These are phyloP conservation scores for Acacia confusa DNA, from an alignment of 306 rosid species.

Conservation along the genomic window DNA sequence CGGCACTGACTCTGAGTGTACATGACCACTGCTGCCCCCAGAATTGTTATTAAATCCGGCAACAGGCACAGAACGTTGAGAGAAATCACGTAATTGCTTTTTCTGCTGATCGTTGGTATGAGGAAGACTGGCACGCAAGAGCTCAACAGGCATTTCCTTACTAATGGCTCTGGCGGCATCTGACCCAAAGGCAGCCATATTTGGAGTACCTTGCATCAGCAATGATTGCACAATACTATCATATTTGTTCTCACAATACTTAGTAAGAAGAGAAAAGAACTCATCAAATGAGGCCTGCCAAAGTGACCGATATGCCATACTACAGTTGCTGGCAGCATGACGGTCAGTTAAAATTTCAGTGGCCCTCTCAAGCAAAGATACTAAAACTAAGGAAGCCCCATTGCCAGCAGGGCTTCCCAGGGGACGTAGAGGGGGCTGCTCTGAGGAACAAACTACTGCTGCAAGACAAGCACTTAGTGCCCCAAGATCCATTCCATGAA, in stretches of 20 bases:
- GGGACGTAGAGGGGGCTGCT: constrained; percentile 94
- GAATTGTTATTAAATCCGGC: constrained; percentile 53
- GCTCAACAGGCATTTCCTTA: constrained; percentile 95
- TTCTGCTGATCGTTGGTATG: constrained; percentile 86
- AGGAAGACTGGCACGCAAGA: constrained; percentile 90
- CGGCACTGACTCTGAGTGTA: constrained; percentile 63
- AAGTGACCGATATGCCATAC: constrained; percentile 62
- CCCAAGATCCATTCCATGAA: constrained; percentile 80
- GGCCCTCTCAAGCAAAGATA: constrained; percentile 86
- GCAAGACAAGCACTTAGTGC: constrained; percentile 95
- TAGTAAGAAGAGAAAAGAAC: constrained; percentile 75
- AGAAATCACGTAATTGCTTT: constrained; percentile 66
- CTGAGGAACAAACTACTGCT: constrained; percentile 84
- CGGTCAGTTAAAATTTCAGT: constrained; percentile 85
- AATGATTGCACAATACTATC: constrained; percentile 70
- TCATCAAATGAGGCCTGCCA: constrained; percentile 98
- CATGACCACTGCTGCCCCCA: constrained; percentile 53
- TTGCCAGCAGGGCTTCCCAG: constrained; percentile 88
- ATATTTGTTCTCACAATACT: constrained; percentile 81
- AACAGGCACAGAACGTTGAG: constrained; percentile 80
- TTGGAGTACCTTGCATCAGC: constrained; percentile 54
- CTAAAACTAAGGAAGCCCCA: constrained; percentile 82
- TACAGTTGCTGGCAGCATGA: constrained; percentile 71
- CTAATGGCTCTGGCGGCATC: constrained; percentile 76
- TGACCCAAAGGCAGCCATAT: constrained; percentile 50